Percentiles rank a stretch among this genome's conserved stretches.
Evolutionary conservation across 495 filamentous ascomycete species (phyloP).

Genomic region (Talaromyces proteolyticus): DNA sequence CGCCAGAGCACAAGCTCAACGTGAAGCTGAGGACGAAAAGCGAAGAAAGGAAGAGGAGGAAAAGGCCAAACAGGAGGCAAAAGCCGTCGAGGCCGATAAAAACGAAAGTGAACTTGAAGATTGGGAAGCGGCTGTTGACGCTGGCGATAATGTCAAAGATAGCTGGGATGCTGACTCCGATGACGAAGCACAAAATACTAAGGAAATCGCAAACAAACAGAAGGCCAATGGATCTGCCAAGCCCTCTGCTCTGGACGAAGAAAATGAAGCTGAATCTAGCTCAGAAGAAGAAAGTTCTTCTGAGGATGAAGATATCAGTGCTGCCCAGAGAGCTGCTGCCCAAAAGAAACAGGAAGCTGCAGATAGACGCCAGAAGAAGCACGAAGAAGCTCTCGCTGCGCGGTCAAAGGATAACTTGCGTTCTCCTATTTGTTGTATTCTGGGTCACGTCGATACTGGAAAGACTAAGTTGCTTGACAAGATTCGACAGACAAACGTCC

Average conservation of each 20-base stretch:
- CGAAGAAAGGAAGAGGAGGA: constrained; percentile 57
- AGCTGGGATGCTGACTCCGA: constrained; percentile 89
- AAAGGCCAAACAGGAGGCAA: constrained; percentile 54
- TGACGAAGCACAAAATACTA: constrained; percentile 56
- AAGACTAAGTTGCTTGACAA: constrained; percentile 99
- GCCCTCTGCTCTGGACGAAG: too few relatives aligned
- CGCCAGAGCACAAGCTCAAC: constrained; percentile 52
- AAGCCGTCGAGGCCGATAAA: constrained; percentile 47
- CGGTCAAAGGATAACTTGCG: constrained; percentile 91
- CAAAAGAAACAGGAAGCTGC: constrained; percentile 83
- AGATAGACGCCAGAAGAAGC: constrained; percentile 79
- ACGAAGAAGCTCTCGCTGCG: constrained; percentile 87
- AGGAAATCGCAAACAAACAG: constrained; percentile 23
- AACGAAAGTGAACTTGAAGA: constrained; percentile 66
- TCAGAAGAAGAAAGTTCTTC: constrained; percentile 54
- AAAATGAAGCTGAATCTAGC: constrained; percentile 37
- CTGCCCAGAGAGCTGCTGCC: constrained; percentile 59
- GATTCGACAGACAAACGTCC: constrained; percentile 97
- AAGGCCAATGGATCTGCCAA: constrained; percentile 23
- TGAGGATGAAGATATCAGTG: constrained; percentile 65
- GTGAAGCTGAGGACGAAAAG: constrained; percentile 66
- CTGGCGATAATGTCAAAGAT: constrained; percentile 77
- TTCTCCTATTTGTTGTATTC: constrained; percentile 98
- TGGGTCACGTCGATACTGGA: constrained; percentile 99
- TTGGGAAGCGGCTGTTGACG: constrained; percentile 82